Percentiles rank a stretch among this genome's conserved stretches.
Evolutionary conservation across 2,329 filamentous ascomycete species (phyloP).

Genomic region (Fusarium odoratissimum): DNA sequence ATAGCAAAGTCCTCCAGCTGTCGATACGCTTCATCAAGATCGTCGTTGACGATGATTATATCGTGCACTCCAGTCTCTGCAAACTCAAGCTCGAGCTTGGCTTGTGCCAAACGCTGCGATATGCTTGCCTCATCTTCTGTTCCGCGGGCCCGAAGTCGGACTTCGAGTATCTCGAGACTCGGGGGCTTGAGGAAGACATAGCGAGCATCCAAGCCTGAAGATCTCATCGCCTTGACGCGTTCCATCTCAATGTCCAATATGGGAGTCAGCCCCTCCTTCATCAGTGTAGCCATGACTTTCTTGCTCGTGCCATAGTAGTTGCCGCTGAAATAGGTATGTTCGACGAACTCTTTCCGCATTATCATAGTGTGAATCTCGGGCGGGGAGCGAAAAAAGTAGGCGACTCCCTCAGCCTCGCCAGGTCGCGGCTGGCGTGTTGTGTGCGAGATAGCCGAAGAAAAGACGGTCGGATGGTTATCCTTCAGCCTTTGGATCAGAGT

Average conservation of each 20-base stretch:
- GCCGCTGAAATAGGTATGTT: not conserved
- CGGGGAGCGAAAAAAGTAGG: not conserved
- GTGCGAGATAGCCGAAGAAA: not conserved
- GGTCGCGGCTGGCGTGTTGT: not conserved
- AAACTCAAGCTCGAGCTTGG: not conserved
- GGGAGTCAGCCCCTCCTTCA: accelerated
- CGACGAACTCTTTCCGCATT: not conserved
- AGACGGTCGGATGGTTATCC: not conserved
- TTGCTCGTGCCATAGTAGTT: not conserved
- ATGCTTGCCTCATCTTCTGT: not conserved
- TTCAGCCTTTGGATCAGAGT: not conserved
- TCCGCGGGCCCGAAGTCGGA: accelerated
- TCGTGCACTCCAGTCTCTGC: not conserved
- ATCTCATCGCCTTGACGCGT: not conserved
- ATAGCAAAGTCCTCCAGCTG: not conserved
- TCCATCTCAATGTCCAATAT: not conserved
- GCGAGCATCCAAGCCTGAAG: not conserved
- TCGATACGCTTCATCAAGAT: not conserved
- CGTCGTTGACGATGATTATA: not conserved
- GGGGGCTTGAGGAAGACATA: not conserved
- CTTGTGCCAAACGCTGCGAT: not conserved
- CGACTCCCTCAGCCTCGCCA: accelerated
- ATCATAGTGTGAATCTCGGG: not conserved
- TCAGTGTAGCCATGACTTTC: accelerated
- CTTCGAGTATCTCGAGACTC: accelerated